Conservation (phyloP, 2,329 filamentous ascomycete species). For the Cladosporium sp. region DNA sequence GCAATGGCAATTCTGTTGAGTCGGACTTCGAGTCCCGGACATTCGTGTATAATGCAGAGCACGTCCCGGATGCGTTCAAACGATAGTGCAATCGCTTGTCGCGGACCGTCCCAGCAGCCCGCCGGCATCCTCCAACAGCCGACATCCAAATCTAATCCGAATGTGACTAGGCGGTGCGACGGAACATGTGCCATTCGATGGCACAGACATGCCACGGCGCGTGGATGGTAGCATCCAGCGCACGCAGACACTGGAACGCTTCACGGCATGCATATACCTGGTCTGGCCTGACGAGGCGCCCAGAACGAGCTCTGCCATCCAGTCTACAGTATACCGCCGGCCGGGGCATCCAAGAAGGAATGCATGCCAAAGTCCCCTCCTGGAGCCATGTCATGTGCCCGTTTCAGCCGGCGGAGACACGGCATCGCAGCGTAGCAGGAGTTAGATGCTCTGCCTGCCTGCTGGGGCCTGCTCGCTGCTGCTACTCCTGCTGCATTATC, state of each 20-base stretch:
- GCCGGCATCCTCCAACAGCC: constrained; percentile 1
- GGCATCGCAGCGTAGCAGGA: background rate
- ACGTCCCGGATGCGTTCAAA: constrained; percentile 4
- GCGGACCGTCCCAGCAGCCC: background rate
- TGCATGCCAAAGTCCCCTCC: background rate
- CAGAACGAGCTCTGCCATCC: background rate
- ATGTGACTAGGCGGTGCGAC: constrained; percentile 1
- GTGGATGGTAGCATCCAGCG: constrained; percentile 9
- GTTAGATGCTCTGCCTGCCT: background rate
- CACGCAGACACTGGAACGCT: background rate
- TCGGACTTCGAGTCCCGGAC: constrained; percentile 7
- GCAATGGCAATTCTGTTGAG: constrained; percentile 1
- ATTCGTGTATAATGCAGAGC: constrained; percentile 11
- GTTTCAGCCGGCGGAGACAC: constrained; percentile 3
- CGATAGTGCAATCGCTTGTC: constrained; percentile 4
- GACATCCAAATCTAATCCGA: background rate
- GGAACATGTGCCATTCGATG: background rate
- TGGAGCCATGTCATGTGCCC: background rate
- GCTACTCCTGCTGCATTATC: background rate
- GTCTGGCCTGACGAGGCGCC: constrained; percentile 1
- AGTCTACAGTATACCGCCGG: background rate
- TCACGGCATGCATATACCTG: constrained; percentile 5
- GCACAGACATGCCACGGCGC: constrained; percentile 15
- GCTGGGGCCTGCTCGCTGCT: background rate
- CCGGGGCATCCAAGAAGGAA: background rate